A percentile compares a stretch with the other conserved stretches of the same genome.
phyloP scores from a whole-genome alignment of 2,329 filamentous ascomycete genomes.

The Diaporthe sp. region DNA sequence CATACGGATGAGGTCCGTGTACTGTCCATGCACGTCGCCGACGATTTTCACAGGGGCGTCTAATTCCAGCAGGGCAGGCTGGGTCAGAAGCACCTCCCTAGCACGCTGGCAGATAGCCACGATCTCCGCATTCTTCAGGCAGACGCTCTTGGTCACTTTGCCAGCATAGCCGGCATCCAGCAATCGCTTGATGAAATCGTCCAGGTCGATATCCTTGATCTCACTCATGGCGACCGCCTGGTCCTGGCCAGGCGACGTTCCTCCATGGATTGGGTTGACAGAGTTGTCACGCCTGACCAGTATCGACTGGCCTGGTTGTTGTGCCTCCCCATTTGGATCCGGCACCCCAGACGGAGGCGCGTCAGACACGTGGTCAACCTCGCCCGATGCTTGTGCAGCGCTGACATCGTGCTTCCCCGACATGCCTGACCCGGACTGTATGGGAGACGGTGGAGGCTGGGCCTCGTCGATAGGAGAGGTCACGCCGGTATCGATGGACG shows the following conservation, averaged over 20 bases:
- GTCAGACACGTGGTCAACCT: conserved; percentile 96
- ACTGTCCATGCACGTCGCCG: conserved; percentile 96
- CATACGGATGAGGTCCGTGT: conserved; percentile 94
- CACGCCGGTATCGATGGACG: conserved; percentile 57
- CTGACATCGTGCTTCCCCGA: conserved; percentile 82
- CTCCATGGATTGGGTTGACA: conserved; percentile 73
- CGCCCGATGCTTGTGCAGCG: conserved; percentile 86
- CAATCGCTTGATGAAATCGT: conserved; percentile 96
- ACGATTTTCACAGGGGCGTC: conserved; percentile 98
- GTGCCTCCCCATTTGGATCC: conserved; percentile 69
- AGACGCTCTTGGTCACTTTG: conserved; percentile 98
- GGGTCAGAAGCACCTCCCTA: conserved; percentile 89
- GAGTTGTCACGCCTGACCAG: conserved; percentile 84
- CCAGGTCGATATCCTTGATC: conserved; percentile 92
- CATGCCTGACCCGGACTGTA: conserved; percentile 81
- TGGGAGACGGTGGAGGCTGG: conserved; percentile 85
- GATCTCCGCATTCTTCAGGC: conserved; percentile 97
- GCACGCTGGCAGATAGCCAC: conserved; percentile 91
- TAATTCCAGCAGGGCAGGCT: conserved; percentile 92
- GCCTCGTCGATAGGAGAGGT: conserved; percentile 64
- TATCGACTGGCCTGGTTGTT: conserved; percentile 89
- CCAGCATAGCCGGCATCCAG: conserved; percentile 95
- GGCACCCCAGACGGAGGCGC: conserved; percentile 80
- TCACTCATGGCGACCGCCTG: conserved; percentile 84
- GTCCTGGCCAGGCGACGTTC: conserved; percentile 65